Evolutionary conservation across 2,329 filamentous ascomycete genomes (phyloP).

Genomic region (Trichoderma brevicompactum): DNA sequence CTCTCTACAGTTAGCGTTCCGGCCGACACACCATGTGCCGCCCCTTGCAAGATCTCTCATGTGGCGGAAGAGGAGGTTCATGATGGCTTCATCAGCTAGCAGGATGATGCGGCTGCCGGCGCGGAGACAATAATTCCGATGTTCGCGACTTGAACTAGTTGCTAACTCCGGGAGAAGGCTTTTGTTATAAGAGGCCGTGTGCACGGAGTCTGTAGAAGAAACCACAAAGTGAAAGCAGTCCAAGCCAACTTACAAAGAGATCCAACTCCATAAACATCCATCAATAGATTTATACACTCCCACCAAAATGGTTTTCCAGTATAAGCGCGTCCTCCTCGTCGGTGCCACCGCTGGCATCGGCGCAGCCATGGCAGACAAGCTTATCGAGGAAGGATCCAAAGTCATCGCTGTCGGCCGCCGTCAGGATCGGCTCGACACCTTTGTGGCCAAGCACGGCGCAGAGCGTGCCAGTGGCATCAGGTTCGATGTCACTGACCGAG

Average conservation of each 20-base stretch:
- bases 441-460: constrained; percentile 49
- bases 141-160: not conserved
- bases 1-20: not conserved
- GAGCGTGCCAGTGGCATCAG: constrained; percentile 45
- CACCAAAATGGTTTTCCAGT: constrained; percentile 54
- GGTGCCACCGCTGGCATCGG: constrained; percentile 36
- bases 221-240: not conserved
- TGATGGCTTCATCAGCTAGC: not conserved
- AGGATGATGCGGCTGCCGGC: not conserved
- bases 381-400: constrained; percentile 47
- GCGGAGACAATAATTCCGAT: not conserved
- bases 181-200: not conserved
- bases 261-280: not conserved
- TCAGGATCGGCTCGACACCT: constrained; percentile 53
- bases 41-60: not conserved
- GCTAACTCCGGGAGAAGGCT: not conserved
- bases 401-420: constrained; percentile 55
- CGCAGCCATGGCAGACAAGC: constrained; percentile 40
- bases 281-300: not conserved
- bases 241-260: not conserved
- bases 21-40: not conserved
- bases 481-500: constrained; percentile 50
- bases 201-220: not conserved
- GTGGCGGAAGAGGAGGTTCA: not conserved
- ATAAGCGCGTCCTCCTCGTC: constrained; percentile 59